These are phyloP conservation scores for Aspergillus fructus DNA, from an alignment of 2,329 filamentous ascomycete genomes.

Conservation along the genomic window DNA sequence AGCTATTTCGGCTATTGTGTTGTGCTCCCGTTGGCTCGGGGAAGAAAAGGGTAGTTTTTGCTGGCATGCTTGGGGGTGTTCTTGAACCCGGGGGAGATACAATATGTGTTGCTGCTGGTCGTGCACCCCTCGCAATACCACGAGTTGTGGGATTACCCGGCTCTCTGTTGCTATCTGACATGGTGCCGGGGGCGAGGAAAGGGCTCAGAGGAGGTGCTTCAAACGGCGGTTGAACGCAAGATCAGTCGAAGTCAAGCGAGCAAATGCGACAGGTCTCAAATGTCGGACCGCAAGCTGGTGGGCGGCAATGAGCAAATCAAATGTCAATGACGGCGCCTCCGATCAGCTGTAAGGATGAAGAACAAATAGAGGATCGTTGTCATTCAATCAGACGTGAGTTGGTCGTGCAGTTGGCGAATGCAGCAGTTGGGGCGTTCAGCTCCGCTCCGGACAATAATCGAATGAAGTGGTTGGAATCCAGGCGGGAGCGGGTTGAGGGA, in stretches of 20 bases:
- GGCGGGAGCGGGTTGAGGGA: slow-evolving; percentile 16
- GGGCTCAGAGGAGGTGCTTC: slow-evolving; percentile 3
- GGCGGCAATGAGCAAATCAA: slow-evolving; percentile 9
- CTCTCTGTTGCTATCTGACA: slow-evolving; percentile 24
- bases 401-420: slow-evolving; percentile 21
- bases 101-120: slow-evolving; percentile 26
- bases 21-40: slow-evolving; percentile 27
- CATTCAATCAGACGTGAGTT: slow-evolving; percentile 19
- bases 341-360: slow-evolving; percentile 1
- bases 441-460: slow-evolving; percentile 24
- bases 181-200: slow-evolving; percentile 11
- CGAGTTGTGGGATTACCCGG: slow-evolving; percentile 19
- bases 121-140: slow-evolving; percentile 20
- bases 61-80: slow-evolving; percentile 57
- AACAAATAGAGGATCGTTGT: slow-evolving; percentile 1
- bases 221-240: slow-evolving; percentile 19
- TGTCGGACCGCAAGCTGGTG: slow-evolving; percentile 15
- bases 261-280: slow-evolving; percentile 23
- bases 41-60: slow-evolving; percentile 46
- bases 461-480: slow-evolving; percentile 16
- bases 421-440: slow-evolving; percentile 21
- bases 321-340: not conserved
- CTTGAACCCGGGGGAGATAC: slow-evolving; percentile 58
- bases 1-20: slow-evolving; percentile 30
- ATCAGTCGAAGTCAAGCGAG: slow-evolving; percentile 8